Evolutionary conservation across 1,284 basidiomycete genomes (phyloP).

Genomic region (Marasmius oreades): DNA sequence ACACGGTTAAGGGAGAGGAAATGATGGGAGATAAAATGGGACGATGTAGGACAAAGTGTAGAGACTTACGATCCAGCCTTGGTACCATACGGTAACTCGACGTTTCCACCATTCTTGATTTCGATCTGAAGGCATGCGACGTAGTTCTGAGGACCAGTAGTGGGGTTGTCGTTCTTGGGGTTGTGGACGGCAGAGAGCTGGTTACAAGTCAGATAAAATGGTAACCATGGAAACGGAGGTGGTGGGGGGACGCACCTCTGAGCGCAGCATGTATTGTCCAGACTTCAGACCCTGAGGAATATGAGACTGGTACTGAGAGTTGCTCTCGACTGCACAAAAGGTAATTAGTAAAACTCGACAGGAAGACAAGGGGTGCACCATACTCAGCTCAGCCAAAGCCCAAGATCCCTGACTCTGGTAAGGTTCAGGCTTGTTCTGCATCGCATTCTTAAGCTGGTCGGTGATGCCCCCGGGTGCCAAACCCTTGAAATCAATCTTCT

Average conservation of each 20-base stretch:
- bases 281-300: conserved; percentile 31
- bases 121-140: conserved; percentile 30
- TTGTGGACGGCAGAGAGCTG: conserved; percentile 18
- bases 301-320: conserved; percentile 22
- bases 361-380: too few species aligned
- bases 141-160: conserved; percentile 22
- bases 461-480: conserved; percentile 32
- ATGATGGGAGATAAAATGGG: too few species aligned
- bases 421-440: conserved; percentile 20
- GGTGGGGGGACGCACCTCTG: conserved; percentile 24
- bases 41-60: too few species aligned
- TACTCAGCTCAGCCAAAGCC: conserved; percentile 20
- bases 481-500: conserved; percentile 34
- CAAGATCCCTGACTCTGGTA: conserved; percentile 20
- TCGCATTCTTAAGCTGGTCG: conserved; percentile 24
- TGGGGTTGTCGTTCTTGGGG: conserved; percentile 17
- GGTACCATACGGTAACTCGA: conserved; percentile 25
- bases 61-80: conserved; percentile 20
- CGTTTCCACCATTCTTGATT: conserved; percentile 29
- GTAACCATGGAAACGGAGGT: not conserved
- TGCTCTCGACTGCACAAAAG: conserved; percentile 11
- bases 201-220: not conserved
- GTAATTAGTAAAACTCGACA: too few species aligned
- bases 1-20: too few species aligned
- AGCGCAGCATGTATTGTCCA: conserved; percentile 35